Evolutionary conservation across 2,329 filamentous ascomycete species (phyloP), one percentile per base, ranked within the genome.

Genomic region (Ophiostoma sp.): DNA sequence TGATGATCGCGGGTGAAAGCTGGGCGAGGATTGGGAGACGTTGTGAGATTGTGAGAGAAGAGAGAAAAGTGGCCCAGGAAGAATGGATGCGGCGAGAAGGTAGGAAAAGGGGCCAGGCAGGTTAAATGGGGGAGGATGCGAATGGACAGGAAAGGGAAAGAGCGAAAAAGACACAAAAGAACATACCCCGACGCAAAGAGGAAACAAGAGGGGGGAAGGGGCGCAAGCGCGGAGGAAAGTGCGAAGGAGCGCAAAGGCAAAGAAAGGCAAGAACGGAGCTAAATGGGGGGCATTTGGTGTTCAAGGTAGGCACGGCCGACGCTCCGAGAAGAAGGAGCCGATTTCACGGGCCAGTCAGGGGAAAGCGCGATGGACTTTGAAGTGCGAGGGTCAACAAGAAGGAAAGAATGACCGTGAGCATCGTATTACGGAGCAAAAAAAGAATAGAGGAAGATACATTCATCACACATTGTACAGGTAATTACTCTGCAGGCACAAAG

Each of bases 21-120:
- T 28, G 39, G 50, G 19, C 52, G 39, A 61, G n/a, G 28, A 50
- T 19, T 17, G 31, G 48, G 48, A 19, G 69, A 71, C 12, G 25
- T 17, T 22, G 55, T 15, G 39, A 2, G 39, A 11, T 22, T 7
- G 25, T 7, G n/a, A 22, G 36, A 12, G 28, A 31, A 28, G 50
- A 45, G 52, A 59, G 15, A 48, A 70, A 45, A 63, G 59, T 63
- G 59, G 59, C 22, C 22, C 15, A 61, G 69, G 52, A 70, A 70
- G 69, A 70, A 61, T 61, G 8, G 52, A 70, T 17, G 1, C 36
- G 36, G 22, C 4, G n/a, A 22, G 25, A 28, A 45, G 36, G 61
- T 2, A 64, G 52, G 22, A 42, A 45, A 52, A 52, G 45, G 45
- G 36, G 12, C 9, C 12, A 36, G 64, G 22, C 64, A 28, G 31